These are phyloP conservation scores for Irpex rosettiformis DNA, from an alignment of 1,284 basidiomycete species.

Conservation along the genomic window DNA sequence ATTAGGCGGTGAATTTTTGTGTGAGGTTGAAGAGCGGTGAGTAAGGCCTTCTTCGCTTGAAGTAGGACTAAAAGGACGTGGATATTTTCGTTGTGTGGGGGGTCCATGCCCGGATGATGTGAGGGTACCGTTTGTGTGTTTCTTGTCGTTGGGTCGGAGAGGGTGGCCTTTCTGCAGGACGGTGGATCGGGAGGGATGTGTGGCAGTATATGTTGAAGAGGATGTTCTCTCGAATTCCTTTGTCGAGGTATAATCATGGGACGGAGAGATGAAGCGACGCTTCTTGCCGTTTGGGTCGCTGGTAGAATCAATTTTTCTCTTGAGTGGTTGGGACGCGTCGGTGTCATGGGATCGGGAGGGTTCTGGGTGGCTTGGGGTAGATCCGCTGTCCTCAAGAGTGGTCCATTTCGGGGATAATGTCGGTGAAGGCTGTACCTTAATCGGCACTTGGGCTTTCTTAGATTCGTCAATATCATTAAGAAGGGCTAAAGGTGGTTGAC, in stretches of 20 bases:
- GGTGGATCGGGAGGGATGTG: background rate
- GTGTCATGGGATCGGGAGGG: background rate
- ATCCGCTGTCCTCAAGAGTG: background rate
- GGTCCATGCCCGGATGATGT: background rate
- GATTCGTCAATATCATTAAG: background rate
- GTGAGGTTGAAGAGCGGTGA: background rate
- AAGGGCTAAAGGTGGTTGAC: background rate
- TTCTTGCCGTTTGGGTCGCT: background rate
- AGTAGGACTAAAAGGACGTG: background rate
- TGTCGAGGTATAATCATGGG: background rate
- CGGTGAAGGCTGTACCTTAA: background rate
- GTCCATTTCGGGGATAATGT: slow-evolving; percentile 1
- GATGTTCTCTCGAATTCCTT: background rate
- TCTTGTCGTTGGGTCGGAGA: background rate
- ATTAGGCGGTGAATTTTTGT: background rate
- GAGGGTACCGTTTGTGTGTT: background rate
- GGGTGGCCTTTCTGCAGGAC: background rate
- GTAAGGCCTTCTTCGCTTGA: background rate
- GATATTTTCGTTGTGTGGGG: background rate
- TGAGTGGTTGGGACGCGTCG: background rate
- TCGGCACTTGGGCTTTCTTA: background rate
- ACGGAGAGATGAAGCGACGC: background rate
- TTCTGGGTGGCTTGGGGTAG: background rate
- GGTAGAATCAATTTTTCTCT: background rate
- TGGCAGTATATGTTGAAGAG: background rate